These are phyloP conservation scores for Fraxinus dipetala DNA, from an alignment of 305 asterid genomes.

Conservation along the genomic window DNA sequence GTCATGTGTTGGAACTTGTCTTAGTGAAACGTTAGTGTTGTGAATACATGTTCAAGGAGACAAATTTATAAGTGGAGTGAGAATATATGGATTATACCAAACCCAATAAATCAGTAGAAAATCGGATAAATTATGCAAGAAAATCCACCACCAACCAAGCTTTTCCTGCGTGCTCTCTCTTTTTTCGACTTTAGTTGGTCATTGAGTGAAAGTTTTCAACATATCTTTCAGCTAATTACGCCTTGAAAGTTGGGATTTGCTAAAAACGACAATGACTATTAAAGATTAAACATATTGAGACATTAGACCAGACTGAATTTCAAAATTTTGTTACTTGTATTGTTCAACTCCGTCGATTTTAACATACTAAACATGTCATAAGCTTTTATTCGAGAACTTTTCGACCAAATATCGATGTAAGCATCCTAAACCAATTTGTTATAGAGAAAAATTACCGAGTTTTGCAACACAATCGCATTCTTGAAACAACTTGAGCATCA, in stretches of 20 bases:
- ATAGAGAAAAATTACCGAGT: neutral
- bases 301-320: neutral
- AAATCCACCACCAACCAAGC: constrained; percentile 5
- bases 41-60: neutral
- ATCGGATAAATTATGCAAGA: neutral
- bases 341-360: neutral
- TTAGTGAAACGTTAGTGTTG: neutral
- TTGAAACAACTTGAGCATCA: neutral
- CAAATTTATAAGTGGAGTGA: constrained; percentile 14
- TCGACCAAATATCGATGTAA: neutral
- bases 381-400: neutral
- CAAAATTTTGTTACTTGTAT: neutral
- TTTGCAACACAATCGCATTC: neutral
- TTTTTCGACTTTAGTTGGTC: neutral
- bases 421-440: neutral
- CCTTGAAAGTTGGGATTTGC: neutral
- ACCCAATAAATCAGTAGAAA: neutral
- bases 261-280: neutral
- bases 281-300: neutral
- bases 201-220: neutral
- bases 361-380: neutral
- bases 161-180: constrained; percentile 18
- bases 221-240: constrained; percentile 15
- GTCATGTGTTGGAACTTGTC: constrained; percentile 3
- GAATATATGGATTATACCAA: neutral